A percentile compares a stretch with the other conserved stretches of the same genome.
Conservation (phyloP, 106 monocot genomes). For the Chionographis japonica region DNA sequence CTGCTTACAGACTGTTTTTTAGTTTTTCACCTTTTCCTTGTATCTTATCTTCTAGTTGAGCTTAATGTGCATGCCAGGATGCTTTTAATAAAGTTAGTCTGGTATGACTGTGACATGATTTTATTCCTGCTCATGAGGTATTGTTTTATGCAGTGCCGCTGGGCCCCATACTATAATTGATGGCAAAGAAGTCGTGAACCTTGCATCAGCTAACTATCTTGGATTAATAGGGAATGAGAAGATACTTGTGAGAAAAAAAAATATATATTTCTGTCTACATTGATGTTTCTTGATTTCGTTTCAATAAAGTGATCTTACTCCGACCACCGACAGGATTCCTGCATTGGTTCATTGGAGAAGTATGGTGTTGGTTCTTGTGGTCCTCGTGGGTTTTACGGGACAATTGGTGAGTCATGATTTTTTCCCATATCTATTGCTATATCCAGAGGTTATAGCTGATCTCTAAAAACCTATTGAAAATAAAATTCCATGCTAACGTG, state of each 20-base stretch:
- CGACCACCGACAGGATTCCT: slow-evolving; percentile 56
- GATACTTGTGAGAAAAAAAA: slow-evolving; percentile 60
- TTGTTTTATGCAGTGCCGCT: slow-evolving; percentile 69
- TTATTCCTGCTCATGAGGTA: slow-evolving; percentile 4
- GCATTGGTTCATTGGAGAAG: slow-evolving; percentile 82
- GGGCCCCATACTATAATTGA: slow-evolving; percentile 72
- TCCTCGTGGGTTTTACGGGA: slow-evolving; percentile 94
- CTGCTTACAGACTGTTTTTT: too few relatives aligned
- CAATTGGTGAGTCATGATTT: slow-evolving; percentile 55
- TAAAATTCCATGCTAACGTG: neutral
- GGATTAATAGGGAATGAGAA: slow-evolving; percentile 88
- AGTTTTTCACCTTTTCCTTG: too few relatives aligned
- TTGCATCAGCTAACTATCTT: slow-evolving; percentile 97
- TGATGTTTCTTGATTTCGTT: neutral
- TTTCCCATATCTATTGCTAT: neutral
- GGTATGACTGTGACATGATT: neutral
- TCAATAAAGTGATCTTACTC: neutral
- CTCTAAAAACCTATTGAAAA: neutral
- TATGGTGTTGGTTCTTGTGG: slow-evolving; percentile 99
- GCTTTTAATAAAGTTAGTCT: too few relatives aligned
- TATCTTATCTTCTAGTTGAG: too few relatives aligned
- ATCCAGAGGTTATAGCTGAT: neutral
- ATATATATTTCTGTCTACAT: neutral
- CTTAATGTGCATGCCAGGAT: too few relatives aligned
- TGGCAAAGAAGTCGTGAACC: slow-evolving; percentile 94